Evolutionary conservation across 2,329 filamentous ascomycete genomes (phyloP).

Genomic region (Paradendryphiella salina): DNA sequence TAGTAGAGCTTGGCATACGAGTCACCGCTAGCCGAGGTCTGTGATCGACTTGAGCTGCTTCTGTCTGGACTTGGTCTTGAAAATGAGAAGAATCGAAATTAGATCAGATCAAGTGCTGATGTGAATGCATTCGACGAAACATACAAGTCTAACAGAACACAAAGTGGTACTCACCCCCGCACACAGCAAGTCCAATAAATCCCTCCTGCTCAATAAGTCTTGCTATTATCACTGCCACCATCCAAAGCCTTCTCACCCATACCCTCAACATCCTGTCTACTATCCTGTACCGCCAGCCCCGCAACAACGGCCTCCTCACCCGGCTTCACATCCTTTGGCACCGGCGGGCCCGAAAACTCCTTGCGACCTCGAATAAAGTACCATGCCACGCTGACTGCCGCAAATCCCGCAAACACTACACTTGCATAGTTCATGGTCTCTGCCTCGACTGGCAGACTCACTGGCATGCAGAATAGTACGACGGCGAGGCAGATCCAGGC

Average conservation of each 20-base stretch:
- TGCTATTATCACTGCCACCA: background rate
- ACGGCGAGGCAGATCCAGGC: slow-evolving; percentile 71
- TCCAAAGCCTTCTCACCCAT: slow-evolving; percentile 22
- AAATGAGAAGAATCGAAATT: too few species aligned
- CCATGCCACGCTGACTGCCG: slow-evolving; percentile 43
- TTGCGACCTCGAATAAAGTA: slow-evolving; percentile 47
- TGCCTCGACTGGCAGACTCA: slow-evolving; percentile 49
- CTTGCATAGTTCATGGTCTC: slow-evolving; percentile 51
- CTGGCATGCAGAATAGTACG: slow-evolving; percentile 75
- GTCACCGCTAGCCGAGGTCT: too few species aligned
- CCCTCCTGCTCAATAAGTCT: background rate
- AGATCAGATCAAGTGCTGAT: too few species aligned
- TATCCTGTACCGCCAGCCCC: slow-evolving; percentile 37
- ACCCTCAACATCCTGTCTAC: slow-evolving; percentile 31
- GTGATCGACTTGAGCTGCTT: too few species aligned
- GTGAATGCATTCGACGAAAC: too few species aligned
- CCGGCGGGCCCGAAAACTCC: slow-evolving; percentile 45
- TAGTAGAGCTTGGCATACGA: too few species aligned
- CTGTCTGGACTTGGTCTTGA: too few species aligned
- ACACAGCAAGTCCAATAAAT: too few species aligned
- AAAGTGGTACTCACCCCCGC: too few species aligned
- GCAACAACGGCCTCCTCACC: slow-evolving; percentile 41
- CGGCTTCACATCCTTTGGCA: slow-evolving; percentile 42
- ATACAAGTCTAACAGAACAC: too few species aligned
- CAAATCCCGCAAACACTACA: slow-evolving; percentile 49